phyloP scores from a whole-genome alignment of 768 basidiomycete genomes.

The Ramaria sp. region DNA sequence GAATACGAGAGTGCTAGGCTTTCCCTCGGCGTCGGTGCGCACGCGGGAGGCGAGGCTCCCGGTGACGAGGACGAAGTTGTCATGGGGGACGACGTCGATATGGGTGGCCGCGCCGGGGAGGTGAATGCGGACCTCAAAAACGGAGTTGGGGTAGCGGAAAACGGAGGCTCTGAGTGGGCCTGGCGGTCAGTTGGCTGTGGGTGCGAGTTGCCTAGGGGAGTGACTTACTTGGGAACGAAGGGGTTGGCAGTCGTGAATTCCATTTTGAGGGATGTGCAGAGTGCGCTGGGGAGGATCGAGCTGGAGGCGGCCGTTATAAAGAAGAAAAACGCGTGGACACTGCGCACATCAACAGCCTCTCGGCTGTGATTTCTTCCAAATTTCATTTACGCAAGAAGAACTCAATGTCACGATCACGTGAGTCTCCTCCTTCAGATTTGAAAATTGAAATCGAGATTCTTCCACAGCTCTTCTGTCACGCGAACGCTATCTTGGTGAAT shows the following conservation, averaged over 20 bases:
- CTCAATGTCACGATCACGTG: too few species aligned
- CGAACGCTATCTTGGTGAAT: too few species aligned
- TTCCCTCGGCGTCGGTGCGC: neutral
- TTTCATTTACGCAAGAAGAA: too few species aligned
- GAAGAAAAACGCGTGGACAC: too few species aligned
- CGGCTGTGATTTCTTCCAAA: too few species aligned
- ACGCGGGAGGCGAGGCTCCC: neutral
- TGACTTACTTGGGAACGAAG: constrained; percentile 1
- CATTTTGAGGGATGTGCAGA: neutral
- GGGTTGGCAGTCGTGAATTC: constrained; percentile 3
- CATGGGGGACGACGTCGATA: constrained; percentile 1
- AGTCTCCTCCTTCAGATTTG: too few species aligned
- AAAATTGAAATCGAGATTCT: too few species aligned
- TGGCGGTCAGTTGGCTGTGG: too few species aligned
- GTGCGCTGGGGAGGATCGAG: too few species aligned
- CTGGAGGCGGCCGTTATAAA: too few species aligned
- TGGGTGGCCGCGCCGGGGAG: neutral
- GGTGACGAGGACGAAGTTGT: neutral
- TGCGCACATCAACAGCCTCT: too few species aligned
- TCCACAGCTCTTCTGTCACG: too few species aligned
- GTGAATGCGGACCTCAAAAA: constrained; percentile 3
- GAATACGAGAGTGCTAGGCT: neutral
- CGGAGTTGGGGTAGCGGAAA: neutral
- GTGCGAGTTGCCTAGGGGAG: neutral
- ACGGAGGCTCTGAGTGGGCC: neutral